Evolutionary conservation across 2,329 filamentous ascomycete species (phyloP).

Genomic region (Myotisia sp.): DNA sequence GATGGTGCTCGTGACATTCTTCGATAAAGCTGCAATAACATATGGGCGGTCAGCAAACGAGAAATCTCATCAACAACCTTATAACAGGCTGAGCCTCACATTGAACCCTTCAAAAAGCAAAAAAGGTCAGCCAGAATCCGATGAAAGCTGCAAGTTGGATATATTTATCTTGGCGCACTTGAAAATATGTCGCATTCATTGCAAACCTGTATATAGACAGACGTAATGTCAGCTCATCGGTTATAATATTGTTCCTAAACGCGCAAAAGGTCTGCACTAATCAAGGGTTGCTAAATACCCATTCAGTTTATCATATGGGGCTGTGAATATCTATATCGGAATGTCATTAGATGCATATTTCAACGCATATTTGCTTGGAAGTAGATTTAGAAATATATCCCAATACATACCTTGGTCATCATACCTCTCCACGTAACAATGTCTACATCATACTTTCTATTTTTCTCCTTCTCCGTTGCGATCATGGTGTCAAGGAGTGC

Average conservation of each 20-base stretch:
- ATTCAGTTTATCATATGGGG: conserved; percentile 68
- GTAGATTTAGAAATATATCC: background rate
- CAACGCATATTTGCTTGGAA: background rate
- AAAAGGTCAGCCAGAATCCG: conserved; percentile 13
- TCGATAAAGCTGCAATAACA: conserved; percentile 62
- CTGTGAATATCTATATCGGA: conserved; percentile 63
- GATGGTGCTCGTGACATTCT: conserved; percentile 66
- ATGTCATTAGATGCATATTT: conserved; percentile 1
- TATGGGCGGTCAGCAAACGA: no score
- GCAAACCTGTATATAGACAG: conserved; percentile 51
- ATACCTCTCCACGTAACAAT: conserved; percentile 91
- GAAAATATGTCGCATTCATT: conserved; percentile 86
- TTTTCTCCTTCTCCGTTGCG: conserved; percentile 54
- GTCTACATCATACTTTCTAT: conserved; percentile 56
- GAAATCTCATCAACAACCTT: background rate
- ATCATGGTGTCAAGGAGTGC: conserved; percentile 64
- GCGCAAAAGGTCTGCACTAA: no score
- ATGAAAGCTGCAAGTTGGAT: background rate
- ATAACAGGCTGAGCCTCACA: conserved; percentile 29
- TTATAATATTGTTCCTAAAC: no score
- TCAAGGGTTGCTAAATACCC: conserved; percentile 48
- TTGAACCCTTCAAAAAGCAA: conserved; percentile 35
- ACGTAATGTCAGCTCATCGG: no score
- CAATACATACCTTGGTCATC: conserved; percentile 71
- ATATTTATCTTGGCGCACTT: conserved; percentile 41